Evolutionary conservation across 148 eudicot species (phyloP), one percentile per base, ranked within the genome.

Genomic region (Talinum fruticosum): DNA sequence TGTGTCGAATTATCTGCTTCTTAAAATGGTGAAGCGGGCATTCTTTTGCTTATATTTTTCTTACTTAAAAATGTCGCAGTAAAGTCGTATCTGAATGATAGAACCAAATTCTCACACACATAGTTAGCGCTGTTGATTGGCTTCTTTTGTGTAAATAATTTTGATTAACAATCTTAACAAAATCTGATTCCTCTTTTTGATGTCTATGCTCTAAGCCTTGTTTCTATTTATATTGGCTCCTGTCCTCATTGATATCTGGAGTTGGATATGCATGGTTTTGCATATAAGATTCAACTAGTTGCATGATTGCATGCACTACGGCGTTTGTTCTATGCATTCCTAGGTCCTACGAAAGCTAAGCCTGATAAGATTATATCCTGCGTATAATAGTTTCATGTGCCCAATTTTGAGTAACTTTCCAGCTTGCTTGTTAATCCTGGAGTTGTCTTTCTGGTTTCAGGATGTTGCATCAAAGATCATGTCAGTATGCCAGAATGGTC

Each of bases 401-500:
- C 66, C 66, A 74, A 44, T 47, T 10, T 44, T 69, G 8, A 26
- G 67, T 73, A 32, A 35, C 36, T 71, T 47, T 77, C 13, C 59
- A n/a, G 34, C 66, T 21, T 57, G 24, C 35, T 12, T 45, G 35
- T 72, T 66, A 15, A 79, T 59, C 64, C 62, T 72, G 35, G 1
- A 62, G 34, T 69, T 79, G 66, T 57, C 51, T 75, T 6, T 16
- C 78, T 44, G 38, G 1, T 66, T 81, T 73, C 90, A 95, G 98
- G 96, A 95, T 66, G 94, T 95, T 62, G 79, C 93, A 10, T 89
- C 87, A 28, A 88, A 85, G 82, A 88, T 95, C 71, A 85, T 95
- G 92, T 86, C 98, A 68, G 85, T 95, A 76, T 87, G 97, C 83
- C 91, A 89, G 76, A 78, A 87, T 85, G 97, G 96, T 75, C 92